Evolutionary conservation across 2,329 filamentous ascomycete species (phyloP), one percentile per base, ranked within the genome.

Genomic region (Paecilomyces sp.): DNA sequence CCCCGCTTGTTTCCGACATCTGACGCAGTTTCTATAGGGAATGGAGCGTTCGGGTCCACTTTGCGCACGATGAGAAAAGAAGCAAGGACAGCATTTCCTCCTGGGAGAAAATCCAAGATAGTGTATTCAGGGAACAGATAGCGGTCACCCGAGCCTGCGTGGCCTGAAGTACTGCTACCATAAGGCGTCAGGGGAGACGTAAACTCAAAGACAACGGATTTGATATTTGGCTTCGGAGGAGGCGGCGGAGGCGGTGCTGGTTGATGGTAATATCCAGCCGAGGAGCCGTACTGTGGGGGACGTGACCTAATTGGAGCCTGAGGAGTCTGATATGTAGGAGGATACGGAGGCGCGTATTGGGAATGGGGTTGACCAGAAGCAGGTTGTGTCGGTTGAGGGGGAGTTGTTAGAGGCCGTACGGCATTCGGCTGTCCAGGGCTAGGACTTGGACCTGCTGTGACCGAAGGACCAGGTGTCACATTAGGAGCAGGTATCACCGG

Each of bases 71-170:
- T 67, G 5, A 81, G 65, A 62, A 81, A 81, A 1, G 79, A 81
- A 33, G 76, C 77, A 51, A 80, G 68, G 28, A 81, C 75, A 5
- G 74, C 74, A 11, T 73, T 78, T 36, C 78, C 77, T 15, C 74
- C 76, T 3, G 76, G 74, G 22, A 79, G 70, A 67, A 75, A 80
- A 62, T 81, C 79, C 18, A 81, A 64, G 3, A 81, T 80, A 3
- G 78, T 75, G 65, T 80, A 67, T 63, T 80, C 77, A 0, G 79
- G 79, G 61, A 81, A 80, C 1, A 80, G 65, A 64, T 78, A 81
- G 22, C 79, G 74, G 64, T 81, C 79, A 11, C 77, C 76, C 6
- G 74, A 77, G 9, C 73, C 74, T 33, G 74, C 71, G 61, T 77
- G 75, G 3, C 71, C 70, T 0, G 75, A 75, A 1, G 74, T 72